Base-by-base conservation (phyloP, 257 asterid genomes). In the Lycium barbarum region DNA sequence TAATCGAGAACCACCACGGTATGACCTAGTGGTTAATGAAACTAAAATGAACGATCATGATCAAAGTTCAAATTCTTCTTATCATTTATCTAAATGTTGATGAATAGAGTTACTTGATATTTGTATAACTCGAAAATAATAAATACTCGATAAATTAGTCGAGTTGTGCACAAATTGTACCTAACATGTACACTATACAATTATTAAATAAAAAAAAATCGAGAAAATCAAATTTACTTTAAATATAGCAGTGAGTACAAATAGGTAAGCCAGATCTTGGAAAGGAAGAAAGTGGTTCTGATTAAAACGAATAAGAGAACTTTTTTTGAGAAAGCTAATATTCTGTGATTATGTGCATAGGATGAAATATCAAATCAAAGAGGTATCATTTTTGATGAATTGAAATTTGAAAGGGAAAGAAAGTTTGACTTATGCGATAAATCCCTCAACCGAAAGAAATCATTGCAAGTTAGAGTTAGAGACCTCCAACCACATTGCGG, bases 271-370 rank as follows among this genome's bases (percentile, higher is more conserved):
- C 47, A 33, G 33, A 33, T 10, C 1, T 35, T 12, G 73, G 73
- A 33, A 33, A 33, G 45, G 47, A 66, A 13, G 17, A 66, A 14
- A 12, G n/a, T 10, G 12, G 73, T 66, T 66, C 7, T 66, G 20
- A 66, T 33, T 35, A 35, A 22, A 10, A 73, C 5, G n/a, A 47
- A 73, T 22, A 26, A 63, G 6, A 63, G 7, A 63, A 63, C 17
- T 11, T 63, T 63, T 36, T 62, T 72, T n/a, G 58, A 22, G 43
- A 71, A 12, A 74, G 61, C 61, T 74, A 74, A 74, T 47, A 74
- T 49, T 43, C 47, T 12, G 38, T 72, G 5, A 20, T 45, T 11
- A 13, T 20, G 40, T 49, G 57, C 43, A 49, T 22, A 47, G 61
- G 20, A n/a, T 45, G 45, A 45, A 45, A 72, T n/a, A 22, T n/a